Evolutionary conservation across 2,329 filamentous ascomycete species (phyloP), one percentile per base, ranked within the genome.

Genomic region (Exophiala mesophila): DNA sequence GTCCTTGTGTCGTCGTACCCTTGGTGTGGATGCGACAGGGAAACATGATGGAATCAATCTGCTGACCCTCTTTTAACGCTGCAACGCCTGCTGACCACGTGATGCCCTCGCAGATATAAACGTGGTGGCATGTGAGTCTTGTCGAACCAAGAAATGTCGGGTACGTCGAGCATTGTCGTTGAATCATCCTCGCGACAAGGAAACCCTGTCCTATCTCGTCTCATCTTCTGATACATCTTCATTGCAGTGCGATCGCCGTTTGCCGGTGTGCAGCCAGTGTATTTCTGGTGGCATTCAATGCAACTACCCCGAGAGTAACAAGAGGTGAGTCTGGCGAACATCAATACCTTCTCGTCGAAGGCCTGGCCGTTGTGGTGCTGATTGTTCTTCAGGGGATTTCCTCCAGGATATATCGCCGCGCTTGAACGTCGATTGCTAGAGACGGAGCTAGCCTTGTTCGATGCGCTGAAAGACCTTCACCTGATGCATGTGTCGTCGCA

Each of bases 331-430:
- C 6, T 6, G 20, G n/a, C 17, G 8, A 19, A 19, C 29, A 31
- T 13, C n/a, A 31, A 31, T 31, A 5, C 17, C 7, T 31, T 7
- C n/a, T n/a, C n/a, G n/a, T n/a, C n/a, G n/a, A n/a, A n/a, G n/a
- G n/a, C n/a, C n/a, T n/a, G n/a, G 18, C 8, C 16, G 7, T 7
- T 6, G 47, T 49, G 2, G 19, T 34, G 12, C 47, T 49, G 2
- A 54, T 36, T 4, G 20, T 21, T 30, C 15, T 32, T 21, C 29
- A 41, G 59, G 20, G 59, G 63, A 9, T 41, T 46, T 24, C 67
- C 61, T 0, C 55, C 61, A 8, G 67, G 67, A 0, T 69, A 68
- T 30, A 60, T 69, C 4, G 64, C 59, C 3, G 59, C 58, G 13
- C 36, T 69, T 3, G 67, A 69, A 39, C 57, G 60, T 2, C 60